Base-by-base conservation (phyloP, 495 filamentous ascomycete genomes). In the Trichoderma erinaceum region DNA sequence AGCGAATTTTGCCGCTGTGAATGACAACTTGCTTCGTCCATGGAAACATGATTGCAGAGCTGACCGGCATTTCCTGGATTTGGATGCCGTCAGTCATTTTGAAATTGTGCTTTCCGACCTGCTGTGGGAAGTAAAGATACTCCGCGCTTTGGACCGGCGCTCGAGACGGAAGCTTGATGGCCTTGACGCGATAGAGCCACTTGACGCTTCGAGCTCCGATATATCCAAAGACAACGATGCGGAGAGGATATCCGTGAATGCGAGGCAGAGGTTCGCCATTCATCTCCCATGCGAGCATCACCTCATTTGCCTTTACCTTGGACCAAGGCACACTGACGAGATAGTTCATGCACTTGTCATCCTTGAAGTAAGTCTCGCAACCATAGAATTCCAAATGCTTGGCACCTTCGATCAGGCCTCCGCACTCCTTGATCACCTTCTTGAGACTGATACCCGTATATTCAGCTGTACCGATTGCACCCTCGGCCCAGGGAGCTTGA, bases 121-220 rank as follows among this genome's bases (percentile, higher is more conserved):
- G 85, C 23, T 78, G 80, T 6, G 78, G 83, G 72, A 83, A 89
- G 74, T 87, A 87, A 1, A 87, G 73, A 70, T 88, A 88, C 71
- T 87, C 83, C 65, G 82, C 82, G 11, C 73, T 73, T 69, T 84
- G 81, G 25, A 83, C 79, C 0, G 80, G 79, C 1, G 77, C 78
- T 90, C 88, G 89, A 89, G 70, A 89, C 0, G 94, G 94, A 6
- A 78, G 76, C 6, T 86, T 84, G 0, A 92, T 95, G 64, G 97
- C 73, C 41, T 93, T 90, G 65, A 98, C 83, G 50, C 83, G 88
- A 80, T 90, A 96, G 70, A 98, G 73, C 94, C 94, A 98, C 76
- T 98, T 98, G 41, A 98, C 93, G 76, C 93, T 97, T 64, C 94
- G 83, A 6, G 93, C 94, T 48, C 94, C 94, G 69, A 98, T 97